Base-by-base conservation (phyloP, 164 flowering plant species). In the Tetrastigma voinierianum region DNA sequence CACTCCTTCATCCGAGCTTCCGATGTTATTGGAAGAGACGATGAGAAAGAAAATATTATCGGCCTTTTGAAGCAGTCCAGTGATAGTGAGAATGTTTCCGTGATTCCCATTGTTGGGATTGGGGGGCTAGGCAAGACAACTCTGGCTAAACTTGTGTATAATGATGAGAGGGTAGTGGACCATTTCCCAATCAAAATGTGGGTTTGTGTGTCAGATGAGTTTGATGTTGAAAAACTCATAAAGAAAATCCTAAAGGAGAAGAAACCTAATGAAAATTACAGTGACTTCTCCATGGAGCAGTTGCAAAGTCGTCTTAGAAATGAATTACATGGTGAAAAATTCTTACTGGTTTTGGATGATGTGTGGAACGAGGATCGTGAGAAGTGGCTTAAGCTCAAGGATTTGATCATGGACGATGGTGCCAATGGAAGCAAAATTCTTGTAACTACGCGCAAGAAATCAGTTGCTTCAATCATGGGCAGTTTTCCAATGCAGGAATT, bases 161-260 rank as follows among this genome's bases (percentile, higher is more conserved):
- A 59, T 23, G 61, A 68, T 32, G 61, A 51, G n/a, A 64, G 23
- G 6, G 18, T 63, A 3, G 20, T 2, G 9, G n/a, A 49, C 6
- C 65, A 51, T 49, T 73, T 73, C 52, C 51, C 59, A 1, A 9
- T 2, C 6, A 57, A 44, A 19, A 46, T 64, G 1, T 73, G 68
- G 72, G 72, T 67, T 10, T 68, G 72, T 17, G 71, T 68, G 10
- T 59, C 65, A 5, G 61, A 73, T 7, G 44, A 56, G 46, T 72
- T 72, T 43, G 53, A 52, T 59, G 20, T 44, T 14, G 25, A 23
- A 17, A 44, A 40, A 44, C 32, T 67, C 0, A 19, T 63, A 23
- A 49, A 19, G 40, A 25, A 25, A 25, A 25, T 25, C 40, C 40
- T 25, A 3, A 25, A 25, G 40, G 40, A 25, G 40, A 25, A 0